Evolutionary conservation across 1,284 basidiomycete genomes (phyloP).

Genomic region (Trametes versicolor): DNA sequence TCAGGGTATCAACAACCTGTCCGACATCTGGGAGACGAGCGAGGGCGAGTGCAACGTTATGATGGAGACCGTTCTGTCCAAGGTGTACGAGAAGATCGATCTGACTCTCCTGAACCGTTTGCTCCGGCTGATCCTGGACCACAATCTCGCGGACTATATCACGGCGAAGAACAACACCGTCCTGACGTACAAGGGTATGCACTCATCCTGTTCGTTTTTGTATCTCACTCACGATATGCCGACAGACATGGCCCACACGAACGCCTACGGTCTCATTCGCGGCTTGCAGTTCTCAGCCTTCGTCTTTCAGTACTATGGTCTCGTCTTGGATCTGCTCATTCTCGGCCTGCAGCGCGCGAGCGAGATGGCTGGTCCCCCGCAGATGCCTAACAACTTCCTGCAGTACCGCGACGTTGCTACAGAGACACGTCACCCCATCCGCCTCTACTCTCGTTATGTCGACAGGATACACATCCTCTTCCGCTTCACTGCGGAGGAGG

Average conservation of each 20-base stretch:
- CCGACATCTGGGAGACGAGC: conserved; percentile 96
- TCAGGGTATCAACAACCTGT: conserved; percentile 93
- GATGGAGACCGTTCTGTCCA: conserved; percentile 96
- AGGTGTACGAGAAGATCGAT: conserved; percentile 98
- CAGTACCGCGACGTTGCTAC: conserved; percentile 94
- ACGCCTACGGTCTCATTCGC: conserved; percentile 92
- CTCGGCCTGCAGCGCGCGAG: conserved; percentile 94
- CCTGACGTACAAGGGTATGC: conserved; percentile 88
- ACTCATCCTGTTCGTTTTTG: too few species aligned
- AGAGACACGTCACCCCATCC: conserved; percentile 94
- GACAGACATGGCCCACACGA: conserved; percentile 89
- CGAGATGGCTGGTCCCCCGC: conserved; percentile 96
- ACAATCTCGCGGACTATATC: conserved; percentile 98
- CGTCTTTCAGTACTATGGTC: conserved; percentile 97
- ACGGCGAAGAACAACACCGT: conserved; percentile 98
- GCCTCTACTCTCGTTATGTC: conserved; percentile 95
- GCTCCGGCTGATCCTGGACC: conserved; percentile 93
- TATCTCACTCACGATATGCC: conserved; percentile 10
- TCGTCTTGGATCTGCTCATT: conserved; percentile 91
- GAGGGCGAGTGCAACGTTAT: conserved; percentile 97
- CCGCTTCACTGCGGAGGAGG: conserved; percentile 98
- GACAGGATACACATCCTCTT: conserved; percentile 95
- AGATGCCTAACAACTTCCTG: conserved; percentile 96
- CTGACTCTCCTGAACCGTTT: conserved; percentile 93
- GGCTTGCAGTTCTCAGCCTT: conserved; percentile 97